Conservation (phyloP, 441 rosid species). For the Iberis amara region DNA sequence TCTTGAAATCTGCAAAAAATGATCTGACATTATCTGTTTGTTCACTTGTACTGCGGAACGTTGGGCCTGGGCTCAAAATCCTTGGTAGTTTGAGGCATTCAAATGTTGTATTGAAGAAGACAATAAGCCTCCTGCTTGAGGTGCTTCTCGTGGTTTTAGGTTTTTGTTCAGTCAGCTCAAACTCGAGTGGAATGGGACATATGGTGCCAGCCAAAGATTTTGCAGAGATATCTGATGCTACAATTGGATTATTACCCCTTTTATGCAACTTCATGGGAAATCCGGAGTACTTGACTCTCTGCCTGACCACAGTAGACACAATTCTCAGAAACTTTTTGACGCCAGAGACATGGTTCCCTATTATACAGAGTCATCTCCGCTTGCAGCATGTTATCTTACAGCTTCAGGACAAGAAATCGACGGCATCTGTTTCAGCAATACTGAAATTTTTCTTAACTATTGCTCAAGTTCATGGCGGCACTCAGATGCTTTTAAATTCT, state of each 20-base stretch:
- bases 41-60: constrained; percentile 50
- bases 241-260: constrained; percentile 63
- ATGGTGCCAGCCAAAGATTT: constrained; percentile 43
- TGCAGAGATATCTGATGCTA: constrained; percentile 61
- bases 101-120: constrained; percentile 36
- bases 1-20: constrained; percentile 44
- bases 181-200: constrained; percentile 29
- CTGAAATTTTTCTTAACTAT: constrained; percentile 75
- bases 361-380: constrained; percentile 68
- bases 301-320: constrained; percentile 60
- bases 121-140: constrained; percentile 56
- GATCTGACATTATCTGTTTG: constrained; percentile 42
- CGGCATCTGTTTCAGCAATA: constrained; percentile 42
- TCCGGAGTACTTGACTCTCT: constrained; percentile 51
- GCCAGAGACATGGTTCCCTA: constrained; percentile 77
- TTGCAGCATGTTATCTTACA: constrained; percentile 52
- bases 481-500: constrained; percentile 74
- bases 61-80: constrained; percentile 58
- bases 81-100: constrained; percentile 50
- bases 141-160: constrained; percentile 54
- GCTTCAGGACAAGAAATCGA: constrained; percentile 61
- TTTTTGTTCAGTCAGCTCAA: constrained; percentile 33
- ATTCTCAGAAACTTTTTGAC: constrained; percentile 52
- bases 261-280: constrained; percentile 58
- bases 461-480: constrained; percentile 74